Conservation (phyloP, 371 early-diverging fungal species). For the Haplosporangium sp. region DNA sequence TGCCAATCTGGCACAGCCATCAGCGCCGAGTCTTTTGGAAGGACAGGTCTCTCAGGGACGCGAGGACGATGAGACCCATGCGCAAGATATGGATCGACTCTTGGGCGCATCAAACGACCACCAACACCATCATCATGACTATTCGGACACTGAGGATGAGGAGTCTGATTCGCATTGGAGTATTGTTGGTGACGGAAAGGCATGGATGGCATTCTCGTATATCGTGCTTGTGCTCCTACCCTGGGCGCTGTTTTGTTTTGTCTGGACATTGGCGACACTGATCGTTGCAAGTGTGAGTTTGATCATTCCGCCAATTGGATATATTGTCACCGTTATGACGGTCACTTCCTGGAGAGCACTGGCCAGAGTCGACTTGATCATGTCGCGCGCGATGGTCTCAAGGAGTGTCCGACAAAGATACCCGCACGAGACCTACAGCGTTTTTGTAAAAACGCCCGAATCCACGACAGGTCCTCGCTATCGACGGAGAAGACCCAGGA, state of each 20-base stretch:
- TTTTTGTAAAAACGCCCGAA: constrained; percentile 13
- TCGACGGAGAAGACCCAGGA: constrained; percentile 12
- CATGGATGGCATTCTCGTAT: constrained; percentile 31
- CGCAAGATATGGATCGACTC: constrained; percentile 37
- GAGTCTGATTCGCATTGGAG: constrained; percentile 30
- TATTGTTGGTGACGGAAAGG: constrained; percentile 26
- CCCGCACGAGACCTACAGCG: constrained; percentile 3
- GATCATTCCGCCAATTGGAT: constrained; percentile 46
- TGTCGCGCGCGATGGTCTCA: constrained; percentile 21
- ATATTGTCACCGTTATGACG: constrained; percentile 17
- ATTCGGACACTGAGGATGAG: constrained; percentile 2
- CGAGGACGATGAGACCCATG: constrained; percentile 31
- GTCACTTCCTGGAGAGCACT: constrained; percentile 51
- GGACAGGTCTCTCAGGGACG: constrained; percentile 32
- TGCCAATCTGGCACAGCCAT: neutral
- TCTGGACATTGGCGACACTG: constrained; percentile 31
- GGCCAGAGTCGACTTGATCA: constrained; percentile 28
- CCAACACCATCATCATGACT: neutral
- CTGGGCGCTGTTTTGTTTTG: constrained; percentile 37
- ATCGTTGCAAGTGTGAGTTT: constrained; percentile 18
- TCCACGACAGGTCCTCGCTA: neutral
- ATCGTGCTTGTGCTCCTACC: constrained; percentile 28
- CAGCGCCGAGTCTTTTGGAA: constrained; percentile 11
- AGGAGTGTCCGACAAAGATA: constrained; percentile 15
- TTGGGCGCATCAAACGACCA: constrained; percentile 9